phyloP scores from a whole-genome alignment of 495 filamentous ascomycete genomes.

The Hyaloscypha bicolor region DNA sequence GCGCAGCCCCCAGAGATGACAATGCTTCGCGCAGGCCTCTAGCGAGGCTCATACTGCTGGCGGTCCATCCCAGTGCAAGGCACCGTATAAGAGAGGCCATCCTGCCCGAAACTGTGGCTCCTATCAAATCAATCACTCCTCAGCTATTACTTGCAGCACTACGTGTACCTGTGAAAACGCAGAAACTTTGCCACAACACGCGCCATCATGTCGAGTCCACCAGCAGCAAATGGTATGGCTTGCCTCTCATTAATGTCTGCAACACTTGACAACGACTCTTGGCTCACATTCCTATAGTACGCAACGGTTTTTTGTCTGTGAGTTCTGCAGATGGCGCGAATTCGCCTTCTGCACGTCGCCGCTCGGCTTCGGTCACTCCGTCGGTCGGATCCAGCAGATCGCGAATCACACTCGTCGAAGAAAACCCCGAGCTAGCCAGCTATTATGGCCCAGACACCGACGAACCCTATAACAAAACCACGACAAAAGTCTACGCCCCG shows the following conservation, averaged over 20 bases:
- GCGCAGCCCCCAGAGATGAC: neutral
- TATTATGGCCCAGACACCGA: neutral
- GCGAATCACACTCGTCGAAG: conserved; percentile 3
- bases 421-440: neutral
- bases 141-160: neutral
- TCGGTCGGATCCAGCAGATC: neutral
- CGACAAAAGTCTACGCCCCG: neutral
- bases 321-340: neutral
- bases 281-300: neutral
- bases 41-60: neutral
- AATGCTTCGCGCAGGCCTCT: neutral
- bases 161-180: neutral
- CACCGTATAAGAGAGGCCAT: neutral
- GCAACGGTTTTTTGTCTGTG: neutral
- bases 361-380: neutral
- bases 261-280: neutral
- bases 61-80: neutral
- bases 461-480: neutral
- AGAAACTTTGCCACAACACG: neutral
- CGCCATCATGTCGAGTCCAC: neutral
- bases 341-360: neutral
- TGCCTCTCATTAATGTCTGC: neutral
- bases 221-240: neutral
- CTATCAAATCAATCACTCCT: neutral
- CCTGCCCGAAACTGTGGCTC: neutral